phyloP scores from a whole-genome alignment of 2,329 filamentous ascomycete species.

The Talaromyces albobiverticillius region DNA sequence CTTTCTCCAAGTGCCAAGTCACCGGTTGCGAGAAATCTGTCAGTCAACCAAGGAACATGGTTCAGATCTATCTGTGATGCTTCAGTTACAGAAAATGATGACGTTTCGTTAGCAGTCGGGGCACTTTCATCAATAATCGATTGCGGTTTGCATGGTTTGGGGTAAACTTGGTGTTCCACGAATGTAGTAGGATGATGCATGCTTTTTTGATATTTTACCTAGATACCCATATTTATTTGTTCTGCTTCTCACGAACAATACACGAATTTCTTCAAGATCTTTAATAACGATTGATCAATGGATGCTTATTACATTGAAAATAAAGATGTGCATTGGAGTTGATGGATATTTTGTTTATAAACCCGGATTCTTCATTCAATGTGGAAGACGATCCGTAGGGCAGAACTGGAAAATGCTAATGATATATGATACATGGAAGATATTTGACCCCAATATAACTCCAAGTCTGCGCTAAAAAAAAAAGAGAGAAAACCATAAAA shows the following conservation, averaged over 20 bases:
- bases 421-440: slow-evolving; percentile 1
- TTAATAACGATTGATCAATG: not conserved
- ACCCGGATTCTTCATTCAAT: not conserved
- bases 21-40: slow-evolving; percentile 40
- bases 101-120: slow-evolving; percentile 3
- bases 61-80: slow-evolving; percentile 48
- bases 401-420: not conserved
- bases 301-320: not conserved
- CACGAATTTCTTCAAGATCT: too few species aligned
- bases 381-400: not conserved
- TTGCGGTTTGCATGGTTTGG: not conserved
- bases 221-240: slow-evolving; percentile 7
- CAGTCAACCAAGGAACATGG: slow-evolving; percentile 39
- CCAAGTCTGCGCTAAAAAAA: slow-evolving; percentile 12
- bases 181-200: not conserved
- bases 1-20: slow-evolving; percentile 45
- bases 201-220: slow-evolving; percentile 6
- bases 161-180: not conserved
- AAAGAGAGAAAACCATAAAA: not conserved
- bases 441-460: slow-evolving; percentile 6
- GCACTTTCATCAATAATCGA: not conserved
- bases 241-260: not conserved
- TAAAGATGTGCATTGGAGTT: not conserved
- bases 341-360: not conserved
- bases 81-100: not conserved